These are phyloP conservation scores for Aspergillus costaricaensis DNA, from an alignment of 2,329 filamentous ascomycete species.

Conservation along the genomic window DNA sequence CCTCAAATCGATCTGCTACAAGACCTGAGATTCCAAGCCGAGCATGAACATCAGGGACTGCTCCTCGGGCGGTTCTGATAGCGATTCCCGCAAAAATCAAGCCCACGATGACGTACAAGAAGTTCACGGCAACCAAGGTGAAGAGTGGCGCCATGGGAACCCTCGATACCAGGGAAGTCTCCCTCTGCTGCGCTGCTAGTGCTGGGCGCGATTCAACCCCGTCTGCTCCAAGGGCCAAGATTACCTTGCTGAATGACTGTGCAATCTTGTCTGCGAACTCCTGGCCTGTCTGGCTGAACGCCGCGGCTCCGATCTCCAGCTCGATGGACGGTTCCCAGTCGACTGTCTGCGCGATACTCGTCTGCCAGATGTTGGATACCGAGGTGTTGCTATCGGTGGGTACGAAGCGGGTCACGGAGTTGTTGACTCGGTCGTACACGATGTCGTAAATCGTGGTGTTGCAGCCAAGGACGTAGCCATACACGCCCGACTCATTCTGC, in stretches of 20 bases:
- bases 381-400: conserved; percentile 17
- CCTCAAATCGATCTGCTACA: conserved; percentile 1
- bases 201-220: not conserved
- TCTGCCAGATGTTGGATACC: conserved; percentile 16
- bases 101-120: conserved; percentile 2
- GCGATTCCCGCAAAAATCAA: not conserved
- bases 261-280: conserved; percentile 10
- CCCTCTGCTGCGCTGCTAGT: not conserved
- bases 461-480: conserved; percentile 22
- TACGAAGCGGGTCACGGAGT: conserved; percentile 15
- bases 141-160: conserved; percentile 1
- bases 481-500: not conserved
- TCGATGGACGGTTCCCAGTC: conserved; percentile 3
- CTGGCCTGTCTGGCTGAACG: not conserved
- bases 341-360: not conserved
- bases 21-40: conserved; percentile 1
- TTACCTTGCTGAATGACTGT: not conserved
- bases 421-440: conserved; percentile 23
- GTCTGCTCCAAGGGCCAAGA: not conserved
- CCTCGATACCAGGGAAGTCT: not conserved
- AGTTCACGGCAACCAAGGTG: conserved; percentile 1
- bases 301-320: not conserved
- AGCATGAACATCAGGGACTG: not conserved
- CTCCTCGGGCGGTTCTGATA: not conserved
- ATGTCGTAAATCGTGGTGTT: conserved; percentile 25